Evolutionary conservation across 768 basidiomycete genomes (phyloP).

Genomic region (Suillus spraguei): DNA sequence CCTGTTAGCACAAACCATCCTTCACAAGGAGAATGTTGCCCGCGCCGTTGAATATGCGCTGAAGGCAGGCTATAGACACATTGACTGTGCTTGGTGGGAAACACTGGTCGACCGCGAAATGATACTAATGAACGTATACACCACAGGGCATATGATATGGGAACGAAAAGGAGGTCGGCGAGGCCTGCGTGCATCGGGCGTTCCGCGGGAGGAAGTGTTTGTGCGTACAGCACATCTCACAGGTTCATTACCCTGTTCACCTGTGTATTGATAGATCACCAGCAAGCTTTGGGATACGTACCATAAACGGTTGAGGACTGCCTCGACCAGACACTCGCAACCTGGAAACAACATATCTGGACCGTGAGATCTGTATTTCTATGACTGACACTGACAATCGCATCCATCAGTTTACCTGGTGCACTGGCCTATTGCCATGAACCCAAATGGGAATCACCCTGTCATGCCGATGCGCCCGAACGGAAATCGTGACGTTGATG

Average conservation of each 20-base stretch:
- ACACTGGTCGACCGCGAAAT: not conserved
- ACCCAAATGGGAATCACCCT: constrained; percentile 67
- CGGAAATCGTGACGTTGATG: constrained; percentile 68
- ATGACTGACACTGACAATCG: not conserved
- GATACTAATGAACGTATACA: constrained; percentile 19
- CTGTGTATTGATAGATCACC: constrained; percentile 51
- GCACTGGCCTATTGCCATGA: constrained; percentile 83
- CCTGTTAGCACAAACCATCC: not conserved
- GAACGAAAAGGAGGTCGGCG: constrained; percentile 84
- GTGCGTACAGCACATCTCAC: constrained; percentile 36
- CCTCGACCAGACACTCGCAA: constrained; percentile 73
- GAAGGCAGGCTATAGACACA: constrained; percentile 77
- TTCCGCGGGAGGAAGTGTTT: constrained; percentile 74
- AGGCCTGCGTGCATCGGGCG: constrained; percentile 73
- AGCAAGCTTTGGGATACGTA: constrained; percentile 73
- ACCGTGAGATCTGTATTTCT: constrained; percentile 49
- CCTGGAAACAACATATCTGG: constrained; percentile 85
- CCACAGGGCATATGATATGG: constrained; percentile 62
- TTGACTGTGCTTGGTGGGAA: constrained; percentile 64
- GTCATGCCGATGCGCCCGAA: constrained; percentile 59
- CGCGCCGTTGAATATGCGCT: constrained; percentile 75
- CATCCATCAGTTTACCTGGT: constrained; percentile 56
- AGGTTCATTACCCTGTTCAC: not conserved
- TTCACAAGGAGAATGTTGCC: constrained; percentile 38
- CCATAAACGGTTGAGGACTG: constrained; percentile 74